Evolutionary conservation across 169 alveolate species (phyloP), one percentile per base, ranked within the genome.

Genomic region (Eimeria zaria): DNA sequence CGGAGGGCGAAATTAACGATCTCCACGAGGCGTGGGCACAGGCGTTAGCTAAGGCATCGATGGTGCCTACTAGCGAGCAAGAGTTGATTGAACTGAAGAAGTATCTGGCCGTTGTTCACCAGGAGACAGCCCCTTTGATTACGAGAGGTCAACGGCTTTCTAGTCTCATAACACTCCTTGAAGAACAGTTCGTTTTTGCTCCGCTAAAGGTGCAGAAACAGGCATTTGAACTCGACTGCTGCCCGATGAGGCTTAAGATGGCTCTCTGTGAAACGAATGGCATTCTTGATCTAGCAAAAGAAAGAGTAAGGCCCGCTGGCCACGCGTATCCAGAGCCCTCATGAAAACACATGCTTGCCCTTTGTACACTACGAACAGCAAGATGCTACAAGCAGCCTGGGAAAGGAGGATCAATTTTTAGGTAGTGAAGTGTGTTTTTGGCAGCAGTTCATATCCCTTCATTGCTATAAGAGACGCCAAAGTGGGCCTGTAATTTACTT

Each of bases 201-300:
- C 33, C 94, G 14, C 64, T 60, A 53, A 87, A 14, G 81, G 67
- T 87, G 83, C 94, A 87, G 67, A 87, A 87, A 83, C 83, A 87
- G 67, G 83, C 83, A 2, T 87, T 87, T 60, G 94, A 87, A 87
- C 71, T 87, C 20, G 94, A 87, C 39, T 87, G 94, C 53, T 87
- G 80, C 64, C 64, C 83, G 20, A 36, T 87, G 94, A 87, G 62
- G 46, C 94, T 87, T 46, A 87, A 87, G 94, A 64, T 87, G 94
- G 78, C 67, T 46, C 83, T 87, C 39, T 60, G 94, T 7, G 96
- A 91, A 48, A 80, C 96, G 24, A 78, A 48, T 33, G 84, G 91
- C 53, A 91, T 91, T 30, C 91, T 91, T n/a, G 96, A 91, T 11
- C 27, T 76, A 48, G 96, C 91, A 33, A 78, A 78, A 46, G 91